Percentiles rank a stretch among this genome's conserved stretches.
phyloP scores from a whole-genome alignment of 257 asterid species.

The Solanum verrucosum region DNA sequence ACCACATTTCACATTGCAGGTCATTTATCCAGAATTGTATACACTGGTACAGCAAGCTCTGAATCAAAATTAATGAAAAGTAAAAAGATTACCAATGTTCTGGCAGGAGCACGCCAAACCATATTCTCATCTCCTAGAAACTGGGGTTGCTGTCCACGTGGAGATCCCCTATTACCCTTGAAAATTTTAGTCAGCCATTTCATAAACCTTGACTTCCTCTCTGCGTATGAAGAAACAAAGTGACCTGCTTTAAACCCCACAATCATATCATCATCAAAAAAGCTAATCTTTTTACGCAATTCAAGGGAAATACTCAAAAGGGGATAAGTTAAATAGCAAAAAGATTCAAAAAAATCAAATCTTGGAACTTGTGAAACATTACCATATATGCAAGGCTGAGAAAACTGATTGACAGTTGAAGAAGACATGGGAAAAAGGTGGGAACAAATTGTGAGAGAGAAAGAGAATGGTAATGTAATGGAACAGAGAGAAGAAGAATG shows the following conservation, averaged over 20 bases:
- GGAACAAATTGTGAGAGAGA: conserved; percentile 20
- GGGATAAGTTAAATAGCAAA: conserved; percentile 6
- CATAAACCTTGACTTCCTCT: conserved; percentile 80
- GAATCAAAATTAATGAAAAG: neutral
- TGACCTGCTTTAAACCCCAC: conserved; percentile 53
- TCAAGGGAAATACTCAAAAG: neutral
- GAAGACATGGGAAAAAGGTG: conserved; percentile 48
- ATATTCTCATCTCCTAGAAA: conserved; percentile 77
- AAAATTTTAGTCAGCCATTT: conserved; percentile 79
- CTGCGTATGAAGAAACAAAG: conserved; percentile 59
- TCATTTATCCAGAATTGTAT: neutral
- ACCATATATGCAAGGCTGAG: conserved; percentile 88
- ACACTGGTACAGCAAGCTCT: neutral
- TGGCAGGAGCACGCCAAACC: conserved; percentile 59
- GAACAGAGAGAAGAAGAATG: conserved; percentile 34
- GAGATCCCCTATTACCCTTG: conserved; percentile 38
- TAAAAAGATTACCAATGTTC: conserved; percentile 45
- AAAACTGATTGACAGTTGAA: conserved; percentile 54
- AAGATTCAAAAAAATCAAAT: neutral
- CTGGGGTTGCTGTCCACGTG: conserved; percentile 23
- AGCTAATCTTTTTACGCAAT: neutral
- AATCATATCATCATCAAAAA: neutral
- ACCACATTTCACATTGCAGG: neutral
- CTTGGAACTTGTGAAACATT: neutral
- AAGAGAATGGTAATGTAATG: conserved; percentile 24